Base-by-base conservation (phyloP, 345 rosid genomes). In the Boechera divaricarpa region DNA sequence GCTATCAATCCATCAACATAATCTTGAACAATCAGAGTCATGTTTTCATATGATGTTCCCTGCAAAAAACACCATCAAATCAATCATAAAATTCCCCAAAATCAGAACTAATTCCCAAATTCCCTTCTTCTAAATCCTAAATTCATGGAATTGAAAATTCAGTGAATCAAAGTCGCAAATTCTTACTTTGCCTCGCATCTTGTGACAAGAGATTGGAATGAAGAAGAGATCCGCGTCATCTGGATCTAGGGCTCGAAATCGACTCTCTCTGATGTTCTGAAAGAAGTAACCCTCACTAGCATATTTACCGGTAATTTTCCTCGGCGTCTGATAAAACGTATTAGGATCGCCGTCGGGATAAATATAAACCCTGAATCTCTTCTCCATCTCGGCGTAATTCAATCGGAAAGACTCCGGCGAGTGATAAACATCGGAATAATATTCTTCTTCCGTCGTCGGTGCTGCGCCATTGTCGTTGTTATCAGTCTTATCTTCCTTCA, bases 251-350 rank as follows among this genome's bases (percentile, higher is more conserved):
- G 94, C 91, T 8, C 93, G 83, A 68, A 95, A 95, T 4, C 60
- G 78, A 68, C 90, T 85, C 80, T 89, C 98, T 39, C 99, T 78
- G 0, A 95, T 89, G 53, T 92, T 95, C 88, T 91, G 96, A 76
- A 95, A 95, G 81, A 95, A 95, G 80, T 85, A 92, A n/a, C 99
- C 99, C 79, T 95, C 99, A 63, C 99, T 95, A 62, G 99, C 96
- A 57, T 95, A 95, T 77, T 95, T 95, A 0, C 99, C 98, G 0
- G 97, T 95, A 10, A 95, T 77, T 77, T 92, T 95, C 85, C 98
- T 87, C 26, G 99, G 97, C 35, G 99, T 95, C 68, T 91, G 98
- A 63, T 84, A 95, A 57, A 87, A 95, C 1, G 97, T 91, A 1
- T 86, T 86, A 0, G 98, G 93, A 84, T 95, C 99, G 8, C 99